phyloP scores from a whole-genome alignment of 2,329 filamentous ascomycete genomes.

The Gnomoniopsis sp. region DNA sequence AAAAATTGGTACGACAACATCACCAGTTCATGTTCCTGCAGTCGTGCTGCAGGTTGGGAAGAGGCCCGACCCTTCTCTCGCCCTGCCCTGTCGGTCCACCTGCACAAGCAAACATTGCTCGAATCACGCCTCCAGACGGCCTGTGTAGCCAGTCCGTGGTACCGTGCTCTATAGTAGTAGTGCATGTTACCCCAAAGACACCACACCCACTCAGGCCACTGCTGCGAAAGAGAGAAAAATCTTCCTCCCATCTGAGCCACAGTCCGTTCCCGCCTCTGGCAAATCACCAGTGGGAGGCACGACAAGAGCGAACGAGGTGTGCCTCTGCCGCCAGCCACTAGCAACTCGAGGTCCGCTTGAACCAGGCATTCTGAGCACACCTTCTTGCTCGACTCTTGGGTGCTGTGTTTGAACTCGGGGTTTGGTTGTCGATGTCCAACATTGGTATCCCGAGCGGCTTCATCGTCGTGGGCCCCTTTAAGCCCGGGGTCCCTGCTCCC shows the following conservation, averaged over 20 bases:
- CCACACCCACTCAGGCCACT: not conserved
- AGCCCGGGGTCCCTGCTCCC: not conserved
- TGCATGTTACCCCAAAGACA: not conserved
- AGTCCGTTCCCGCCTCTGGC: not conserved
- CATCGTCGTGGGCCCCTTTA: not conserved
- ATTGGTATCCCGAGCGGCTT: not conserved
- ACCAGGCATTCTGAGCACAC: not conserved
- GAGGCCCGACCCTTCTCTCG: not conserved
- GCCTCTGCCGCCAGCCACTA: not conserved
- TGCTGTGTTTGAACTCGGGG: not conserved
- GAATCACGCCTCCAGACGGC: not conserved
- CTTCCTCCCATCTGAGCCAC: not conserved
- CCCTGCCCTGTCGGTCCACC: not conserved
- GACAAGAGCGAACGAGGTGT: not conserved
- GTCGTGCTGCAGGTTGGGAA: slow-evolving; percentile 4
- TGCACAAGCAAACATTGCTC: not conserved
- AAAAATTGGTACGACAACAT: not conserved
- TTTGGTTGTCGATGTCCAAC: not conserved
- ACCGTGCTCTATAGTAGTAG: not conserved
- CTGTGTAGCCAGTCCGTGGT: not conserved
- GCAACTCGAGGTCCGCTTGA: not conserved
- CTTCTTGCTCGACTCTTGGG: not conserved
- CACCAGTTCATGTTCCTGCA: not conserved
- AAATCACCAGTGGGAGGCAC: not conserved
- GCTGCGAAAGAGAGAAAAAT: not conserved